Percentiles rank a stretch among this genome's conserved stretches.
phyloP scores from a whole-genome alignment of 768 basidiomycete genomes.

The Auriscalpium microsporum region DNA sequence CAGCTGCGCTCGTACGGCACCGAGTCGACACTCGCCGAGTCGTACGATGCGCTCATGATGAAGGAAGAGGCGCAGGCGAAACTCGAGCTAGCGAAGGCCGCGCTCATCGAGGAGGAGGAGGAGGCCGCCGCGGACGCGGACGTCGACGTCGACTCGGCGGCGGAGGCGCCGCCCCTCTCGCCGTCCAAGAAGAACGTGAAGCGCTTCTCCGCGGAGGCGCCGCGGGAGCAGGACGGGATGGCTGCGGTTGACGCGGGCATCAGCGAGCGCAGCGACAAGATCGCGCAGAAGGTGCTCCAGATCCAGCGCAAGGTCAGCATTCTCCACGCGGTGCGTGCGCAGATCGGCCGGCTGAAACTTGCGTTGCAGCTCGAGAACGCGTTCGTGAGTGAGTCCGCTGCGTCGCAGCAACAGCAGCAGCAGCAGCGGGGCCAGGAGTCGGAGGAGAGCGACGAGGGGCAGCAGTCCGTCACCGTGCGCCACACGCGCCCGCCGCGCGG shows the following conservation, averaged over 20 bases:
- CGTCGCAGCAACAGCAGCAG: no score
- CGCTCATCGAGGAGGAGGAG: slow-evolving; percentile 41
- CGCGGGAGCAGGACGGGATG: slow-evolving; percentile 68
- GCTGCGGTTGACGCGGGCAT: slow-evolving; percentile 82
- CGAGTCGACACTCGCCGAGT: slow-evolving; percentile 72
- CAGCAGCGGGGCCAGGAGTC: no score
- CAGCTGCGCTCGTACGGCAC: slow-evolving; percentile 67
- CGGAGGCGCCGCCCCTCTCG: slow-evolving; percentile 9
- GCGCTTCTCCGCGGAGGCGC: slow-evolving; percentile 68
- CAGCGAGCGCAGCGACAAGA: slow-evolving; percentile 76
- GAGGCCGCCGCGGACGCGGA: neutral
- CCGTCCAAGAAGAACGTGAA: slow-evolving; percentile 46
- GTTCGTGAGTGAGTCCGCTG: slow-evolving; percentile 41
- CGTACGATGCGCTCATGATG: slow-evolving; percentile 36
- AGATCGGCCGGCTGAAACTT: neutral
- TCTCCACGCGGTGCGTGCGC: slow-evolving; percentile 10
- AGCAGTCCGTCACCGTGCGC: slow-evolving; percentile 8
- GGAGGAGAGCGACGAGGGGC: slow-evolving; percentile 22
- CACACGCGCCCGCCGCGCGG: slow-evolving; percentile 27
- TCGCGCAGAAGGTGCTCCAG: slow-evolving; percentile 78
- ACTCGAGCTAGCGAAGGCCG: slow-evolving; percentile 47
- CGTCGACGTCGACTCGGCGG: neutral
- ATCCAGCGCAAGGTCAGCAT: slow-evolving; percentile 78
- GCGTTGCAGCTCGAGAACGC: slow-evolving; percentile 64
- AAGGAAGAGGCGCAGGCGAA: slow-evolving; percentile 36